Percentiles rank a stretch among this genome's conserved stretches.
Conservation (phyloP, 164 flowering plant species). For the Tinospora cordifolia region DNA sequence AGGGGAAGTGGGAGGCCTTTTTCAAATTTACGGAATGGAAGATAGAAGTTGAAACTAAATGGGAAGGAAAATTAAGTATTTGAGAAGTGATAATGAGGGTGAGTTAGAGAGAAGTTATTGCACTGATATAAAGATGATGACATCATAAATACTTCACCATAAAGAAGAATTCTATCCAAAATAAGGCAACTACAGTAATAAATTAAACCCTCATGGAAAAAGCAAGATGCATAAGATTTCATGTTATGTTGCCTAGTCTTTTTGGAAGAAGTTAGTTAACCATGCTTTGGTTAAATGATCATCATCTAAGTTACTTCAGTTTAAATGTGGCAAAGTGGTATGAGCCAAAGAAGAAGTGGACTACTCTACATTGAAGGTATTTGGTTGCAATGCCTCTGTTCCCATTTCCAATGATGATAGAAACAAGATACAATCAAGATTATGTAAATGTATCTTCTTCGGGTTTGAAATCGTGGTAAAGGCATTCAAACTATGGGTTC, state of each 20-base stretch:
- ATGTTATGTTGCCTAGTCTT: neutral
- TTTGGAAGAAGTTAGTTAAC: neutral
- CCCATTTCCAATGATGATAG: conserved; percentile 3
- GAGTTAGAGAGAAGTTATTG: no score
- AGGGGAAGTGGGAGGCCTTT: no score
- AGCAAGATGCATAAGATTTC: neutral
- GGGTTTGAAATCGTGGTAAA: neutral
- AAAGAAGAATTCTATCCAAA: no score
- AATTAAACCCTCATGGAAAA: neutral
- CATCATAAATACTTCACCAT: no score
- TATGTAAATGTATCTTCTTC: neutral
- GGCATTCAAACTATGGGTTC: neutral
- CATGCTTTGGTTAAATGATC: conserved; percentile 1
- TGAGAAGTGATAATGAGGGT: no score
- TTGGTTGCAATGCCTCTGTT: neutral
- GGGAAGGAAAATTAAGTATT: no score
- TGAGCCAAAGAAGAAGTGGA: neutral
- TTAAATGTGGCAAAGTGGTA: neutral
- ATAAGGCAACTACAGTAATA: no score
- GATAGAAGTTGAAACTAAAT: no score
- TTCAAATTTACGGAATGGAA: no score
- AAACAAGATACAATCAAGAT: neutral
- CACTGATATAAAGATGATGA: no score
- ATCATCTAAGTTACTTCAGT: neutral
- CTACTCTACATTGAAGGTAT: conserved; percentile 2